Percentiles rank a stretch among this genome's conserved stretches.
Conservation (phyloP, 306 rosid genomes). For the Hippophae tibetana region DNA sequence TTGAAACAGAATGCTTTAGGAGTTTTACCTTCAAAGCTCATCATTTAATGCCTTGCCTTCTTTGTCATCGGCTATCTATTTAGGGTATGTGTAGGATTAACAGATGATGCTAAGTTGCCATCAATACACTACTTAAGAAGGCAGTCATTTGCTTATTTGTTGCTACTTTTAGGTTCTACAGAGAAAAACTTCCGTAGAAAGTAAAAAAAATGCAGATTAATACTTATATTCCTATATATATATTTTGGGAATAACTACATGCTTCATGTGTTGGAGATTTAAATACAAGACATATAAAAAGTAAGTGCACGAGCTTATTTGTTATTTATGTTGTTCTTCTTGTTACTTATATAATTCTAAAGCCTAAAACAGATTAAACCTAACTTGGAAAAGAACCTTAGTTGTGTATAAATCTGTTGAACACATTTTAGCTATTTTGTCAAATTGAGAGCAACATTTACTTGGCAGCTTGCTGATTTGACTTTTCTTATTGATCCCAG, state of each 20-base stretch:
- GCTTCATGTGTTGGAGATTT: background rate
- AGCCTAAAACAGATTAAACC: background rate
- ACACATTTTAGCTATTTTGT: background rate
- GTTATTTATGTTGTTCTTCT: background rate
- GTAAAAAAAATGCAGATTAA: too few species aligned
- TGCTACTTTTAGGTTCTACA: too few species aligned
- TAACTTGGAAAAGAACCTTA: background rate
- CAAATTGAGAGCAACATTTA: background rate
- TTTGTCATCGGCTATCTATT: too few species aligned
- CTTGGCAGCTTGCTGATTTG: constrained; percentile 1
- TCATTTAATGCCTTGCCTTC: too few species aligned
- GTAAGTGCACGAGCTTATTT: background rate
- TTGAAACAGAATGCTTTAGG: too few species aligned
- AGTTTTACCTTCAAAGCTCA: too few species aligned
- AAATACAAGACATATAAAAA: background rate
- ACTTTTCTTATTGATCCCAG: background rate
- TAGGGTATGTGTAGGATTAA: too few species aligned
- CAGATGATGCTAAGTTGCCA: too few species aligned
- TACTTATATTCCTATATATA: too few species aligned
- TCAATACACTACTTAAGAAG: too few species aligned
- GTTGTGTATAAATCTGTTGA: background rate
- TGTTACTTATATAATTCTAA: background rate
- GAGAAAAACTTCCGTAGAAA: too few species aligned
- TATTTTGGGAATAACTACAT: background rate
- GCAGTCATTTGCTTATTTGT: too few species aligned